These are phyloP conservation scores for Inga laurina DNA, from an alignment of 306 rosid species.

Conservation along the genomic window DNA sequence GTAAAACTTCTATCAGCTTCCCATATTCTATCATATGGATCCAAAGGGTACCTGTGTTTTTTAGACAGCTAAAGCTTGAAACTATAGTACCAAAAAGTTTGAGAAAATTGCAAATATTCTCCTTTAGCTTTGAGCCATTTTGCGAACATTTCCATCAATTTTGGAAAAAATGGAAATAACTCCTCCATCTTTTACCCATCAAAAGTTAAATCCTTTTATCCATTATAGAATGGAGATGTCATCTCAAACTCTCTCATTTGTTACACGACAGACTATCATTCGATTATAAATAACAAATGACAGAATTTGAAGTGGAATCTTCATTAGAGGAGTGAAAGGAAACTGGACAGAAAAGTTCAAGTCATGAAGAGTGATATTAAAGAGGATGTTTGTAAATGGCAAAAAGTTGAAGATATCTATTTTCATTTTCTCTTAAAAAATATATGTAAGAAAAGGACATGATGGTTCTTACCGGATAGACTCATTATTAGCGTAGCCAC, in stretches of 20 bases:
- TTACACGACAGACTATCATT: background rate
- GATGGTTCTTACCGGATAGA: constrained; percentile 57
- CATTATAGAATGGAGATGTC: background rate
- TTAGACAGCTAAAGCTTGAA: constrained; percentile 11
- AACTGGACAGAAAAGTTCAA: background rate
- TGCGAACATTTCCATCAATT: background rate
- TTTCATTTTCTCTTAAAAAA: background rate
- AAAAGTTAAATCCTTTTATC: background rate
- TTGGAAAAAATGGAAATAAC: background rate
- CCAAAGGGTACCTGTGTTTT: constrained; percentile 72
- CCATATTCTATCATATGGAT: constrained; percentile 86
- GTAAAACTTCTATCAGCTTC: constrained; percentile 62
- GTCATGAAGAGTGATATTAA: background rate
- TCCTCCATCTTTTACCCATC: background rate
- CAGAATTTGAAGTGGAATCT: background rate
- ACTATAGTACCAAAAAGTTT: background rate
- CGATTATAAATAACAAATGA: background rate
- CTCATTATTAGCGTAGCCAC: constrained; percentile 61
- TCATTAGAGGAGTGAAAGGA: background rate
- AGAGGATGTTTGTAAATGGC: background rate
- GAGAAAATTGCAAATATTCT: background rate
- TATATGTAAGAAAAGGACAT: background rate
- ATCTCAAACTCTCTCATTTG: background rate
- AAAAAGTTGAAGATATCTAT: background rate
- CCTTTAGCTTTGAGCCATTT: background rate